A percentile compares a stretch with the other conserved stretches of the same genome.
phyloP scores from a whole-genome alignment of 2,329 filamentous ascomycete genomes.

The Fusarium pseudonygamai region DNA sequence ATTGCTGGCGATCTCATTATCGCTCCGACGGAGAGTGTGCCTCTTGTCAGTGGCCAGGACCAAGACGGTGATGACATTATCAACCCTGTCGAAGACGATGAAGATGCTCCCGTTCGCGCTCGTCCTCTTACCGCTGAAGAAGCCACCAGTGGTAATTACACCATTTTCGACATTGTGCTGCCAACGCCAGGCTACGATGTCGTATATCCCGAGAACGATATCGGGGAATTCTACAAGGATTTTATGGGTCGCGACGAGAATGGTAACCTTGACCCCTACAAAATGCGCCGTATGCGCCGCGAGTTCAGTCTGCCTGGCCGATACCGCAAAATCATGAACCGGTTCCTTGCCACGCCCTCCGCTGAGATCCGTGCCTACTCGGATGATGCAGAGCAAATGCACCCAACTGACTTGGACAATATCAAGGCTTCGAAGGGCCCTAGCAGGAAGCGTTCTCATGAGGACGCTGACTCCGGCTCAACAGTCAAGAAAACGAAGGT shows the following conservation, averaged over 20 bases:
- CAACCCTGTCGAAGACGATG: slow-evolving; percentile 54
- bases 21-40: slow-evolving; percentile 48
- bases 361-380: slow-evolving; percentile 77
- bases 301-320: slow-evolving; percentile 89
- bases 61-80: slow-evolving; percentile 62
- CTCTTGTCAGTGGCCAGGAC: slow-evolving; percentile 65
- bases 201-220: slow-evolving; percentile 82
- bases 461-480: slow-evolving; percentile 23
- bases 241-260: slow-evolving; percentile 87
- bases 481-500: slow-evolving; percentile 42
- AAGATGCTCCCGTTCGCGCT: slow-evolving; percentile 64
- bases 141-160: slow-evolving; percentile 77
- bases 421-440: slow-evolving; percentile 56
- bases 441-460: slow-evolving; percentile 33
- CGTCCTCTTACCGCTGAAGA: slow-evolving; percentile 81
- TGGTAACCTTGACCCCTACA: slow-evolving; percentile 80
- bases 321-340: slow-evolving; percentile 85
- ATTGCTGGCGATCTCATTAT: slow-evolving; percentile 88
- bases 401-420: slow-evolving; percentile 84
- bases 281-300: slow-evolving; percentile 87
- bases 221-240: slow-evolving; percentile 82
- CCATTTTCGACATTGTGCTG: slow-evolving; percentile 88
- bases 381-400: slow-evolving; percentile 81
- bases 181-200: slow-evolving; percentile 94
- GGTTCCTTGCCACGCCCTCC: slow-evolving; percentile 70